A percentile compares a stretch with the other conserved stretches of the same genome.
Evolutionary conservation across 1,284 basidiomycete species (phyloP).

Genomic region (Malassezia sympodialis): DNA sequence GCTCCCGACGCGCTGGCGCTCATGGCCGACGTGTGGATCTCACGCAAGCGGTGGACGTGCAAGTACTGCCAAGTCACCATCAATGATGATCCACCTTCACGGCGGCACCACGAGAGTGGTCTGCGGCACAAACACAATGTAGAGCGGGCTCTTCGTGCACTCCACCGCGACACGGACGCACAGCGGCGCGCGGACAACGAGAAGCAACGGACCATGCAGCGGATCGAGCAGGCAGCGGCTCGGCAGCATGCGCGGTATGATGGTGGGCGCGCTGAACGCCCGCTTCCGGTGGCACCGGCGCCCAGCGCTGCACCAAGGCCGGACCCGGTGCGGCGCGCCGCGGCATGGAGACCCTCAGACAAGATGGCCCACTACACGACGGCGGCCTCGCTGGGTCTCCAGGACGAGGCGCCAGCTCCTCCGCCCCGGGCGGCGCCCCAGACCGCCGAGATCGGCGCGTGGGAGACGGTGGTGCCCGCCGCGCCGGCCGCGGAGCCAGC

Average conservation of each 20-base stretch:
- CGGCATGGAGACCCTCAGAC: slow-evolving; percentile 51
- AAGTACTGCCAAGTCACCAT: slow-evolving; percentile 47
- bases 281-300: neutral
- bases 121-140: slow-evolving; percentile 86
- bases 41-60: slow-evolving; percentile 44
- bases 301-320: neutral
- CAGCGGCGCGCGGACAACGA: slow-evolving; percentile 76
- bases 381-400: slow-evolving; percentile 67
- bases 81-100: slow-evolving; percentile 54
- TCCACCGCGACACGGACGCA: slow-evolving; percentile 87
- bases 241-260: neutral
- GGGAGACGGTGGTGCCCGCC: slow-evolving; percentile 61
- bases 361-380: slow-evolving; percentile 73
- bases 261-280: neutral
- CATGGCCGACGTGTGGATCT: slow-evolving; percentile 44
- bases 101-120: slow-evolving; percentile 83
- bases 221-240: slow-evolving; percentile 61
- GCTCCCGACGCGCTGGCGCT: neutral
- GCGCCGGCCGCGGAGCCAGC: slow-evolving; percentile 21
- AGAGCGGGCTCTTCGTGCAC: slow-evolving; percentile 75
- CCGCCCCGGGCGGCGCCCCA: slow-evolving; percentile 50
- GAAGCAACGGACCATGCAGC: slow-evolving; percentile 60
- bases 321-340: slow-evolving; percentile 17
- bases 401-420: slow-evolving; percentile 10
- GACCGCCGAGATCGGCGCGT: slow-evolving; percentile 69